These are phyloP conservation scores for Marasmius oreades DNA, from an alignment of 1,284 basidiomycete genomes.

Conservation along the genomic window DNA sequence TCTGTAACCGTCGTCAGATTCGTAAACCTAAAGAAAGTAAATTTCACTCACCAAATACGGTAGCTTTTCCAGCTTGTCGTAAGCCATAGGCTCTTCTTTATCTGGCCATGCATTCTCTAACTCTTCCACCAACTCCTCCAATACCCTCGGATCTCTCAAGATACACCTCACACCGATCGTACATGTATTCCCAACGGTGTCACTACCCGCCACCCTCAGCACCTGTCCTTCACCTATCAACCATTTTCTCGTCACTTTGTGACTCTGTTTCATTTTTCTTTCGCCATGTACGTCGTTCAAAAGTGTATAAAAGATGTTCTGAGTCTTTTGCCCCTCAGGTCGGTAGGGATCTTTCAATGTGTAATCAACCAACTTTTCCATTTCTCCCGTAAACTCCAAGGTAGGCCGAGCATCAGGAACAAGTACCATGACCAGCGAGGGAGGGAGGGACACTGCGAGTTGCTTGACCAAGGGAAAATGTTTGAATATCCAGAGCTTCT, in stretches of 20 bases:
- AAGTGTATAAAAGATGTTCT: conserved; percentile 1
- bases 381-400: not conserved
- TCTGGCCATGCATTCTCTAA: conserved; percentile 28
- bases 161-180: conserved; percentile 30
- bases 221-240: conserved; percentile 33
- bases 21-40: not conserved
- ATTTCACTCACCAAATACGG: conserved; percentile 30
- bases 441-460: conserved; percentile 15
- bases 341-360: not conserved
- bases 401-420: conserved; percentile 8
- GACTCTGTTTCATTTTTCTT: conserved; percentile 22
- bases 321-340: not conserved
- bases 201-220: conserved; percentile 32
- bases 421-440: conserved; percentile 14
- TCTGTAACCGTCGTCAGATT: conserved; percentile 8
- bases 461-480: conserved; percentile 25
- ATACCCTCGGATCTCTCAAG: conserved; percentile 22
- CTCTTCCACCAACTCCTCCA: conserved; percentile 21
- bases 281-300: not conserved
- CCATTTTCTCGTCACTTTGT: conserved; percentile 25
- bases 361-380: conserved; percentile 10
- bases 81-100: conserved; percentile 16
- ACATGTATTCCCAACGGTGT: conserved; percentile 33
- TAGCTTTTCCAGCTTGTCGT: conserved; percentile 26
- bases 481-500: conserved; percentile 21